Base-by-base conservation (phyloP, 73 alveolate species). In the Stentor coeruleus region DNA sequence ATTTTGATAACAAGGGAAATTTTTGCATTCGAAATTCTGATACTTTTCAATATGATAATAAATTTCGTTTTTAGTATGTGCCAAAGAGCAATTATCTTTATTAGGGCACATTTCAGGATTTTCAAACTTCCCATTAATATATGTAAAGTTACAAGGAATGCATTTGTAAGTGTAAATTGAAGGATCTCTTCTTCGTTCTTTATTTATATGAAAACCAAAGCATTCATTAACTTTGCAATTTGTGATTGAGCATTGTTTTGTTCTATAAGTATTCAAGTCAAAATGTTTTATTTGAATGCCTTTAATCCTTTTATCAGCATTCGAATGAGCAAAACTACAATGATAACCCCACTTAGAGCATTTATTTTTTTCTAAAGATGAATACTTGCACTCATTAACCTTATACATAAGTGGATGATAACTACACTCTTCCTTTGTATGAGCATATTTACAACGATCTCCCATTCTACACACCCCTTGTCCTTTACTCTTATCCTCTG, bases 381-480 rank as follows among this genome's bases (percentile, higher is more conserved):
- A 26, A 66, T 26, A 66, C 37, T 40, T 20, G 37, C 79, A 66
- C 26, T 66, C 37, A 20, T 66, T 20, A 40, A 66, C 79, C 33
- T 66, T 66, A 33, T 66, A 66, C 49, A 66, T 26, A 20, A 66
- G 11, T 1, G 79, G 79, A 66, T 66, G 79, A 66, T 66, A 66
- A 66, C 40, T 20, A 40, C n/a, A 20, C 41, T 66, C 79, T 66
- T 20, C 36, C 37, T 11, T 20, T 20, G 79, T 28, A 66, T 66
- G 79, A 2, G 79, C 79, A 33, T 66, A 66, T 26, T 26, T 26
- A 66, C 79, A 66, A 66, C 33, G 79, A 1, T 14, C 39, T 33
- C 79, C 79, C n/a, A 28, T 66, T 33, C 39, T 66, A 40, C 79
- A 66, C n/a, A n/a, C n/a, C n/a, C n/a, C n/a, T n/a, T n/a, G n/a